Percentiles rank a stretch among this genome's conserved stretches.
These are phyloP conservation scores for Tricholoma flavovirens DNA, from an alignment of 768 basidiomycete genomes.

Conservation along the genomic window DNA sequence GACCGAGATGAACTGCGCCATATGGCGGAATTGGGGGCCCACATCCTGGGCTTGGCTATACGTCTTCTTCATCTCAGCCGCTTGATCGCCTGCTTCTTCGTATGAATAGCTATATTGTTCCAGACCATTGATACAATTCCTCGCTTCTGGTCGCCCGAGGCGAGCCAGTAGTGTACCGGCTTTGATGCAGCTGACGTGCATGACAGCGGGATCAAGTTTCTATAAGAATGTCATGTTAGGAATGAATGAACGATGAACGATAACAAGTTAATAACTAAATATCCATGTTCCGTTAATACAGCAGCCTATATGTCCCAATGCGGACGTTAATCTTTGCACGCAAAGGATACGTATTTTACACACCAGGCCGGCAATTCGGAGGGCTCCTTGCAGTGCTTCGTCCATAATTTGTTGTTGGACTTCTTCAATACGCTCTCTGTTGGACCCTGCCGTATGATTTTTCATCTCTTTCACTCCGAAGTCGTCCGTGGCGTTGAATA, in stretches of 20 bases:
- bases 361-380: constrained; percentile 86
- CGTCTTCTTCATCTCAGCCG: constrained; percentile 58
- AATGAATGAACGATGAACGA: neutral
- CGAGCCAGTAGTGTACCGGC: constrained; percentile 79
- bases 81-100: constrained; percentile 78
- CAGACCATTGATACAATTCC: constrained; percentile 78
- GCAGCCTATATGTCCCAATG: constrained; percentile 44
- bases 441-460: constrained; percentile 31
- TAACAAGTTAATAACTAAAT: constrained; percentile 51
- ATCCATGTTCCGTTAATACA: constrained; percentile 82
- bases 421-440: constrained; percentile 45
- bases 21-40: constrained; percentile 43
- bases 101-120: constrained; percentile 87
- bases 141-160: constrained; percentile 76
- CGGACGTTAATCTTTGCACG: constrained; percentile 1
- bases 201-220: constrained; percentile 82
- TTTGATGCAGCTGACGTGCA: constrained; percentile 82
- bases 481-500: constrained; percentile 80
- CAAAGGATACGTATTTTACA: constrained; percentile 21
- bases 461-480: constrained; percentile 77
- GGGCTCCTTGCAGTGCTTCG: constrained; percentile 79
- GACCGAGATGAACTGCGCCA: constrained; percentile 36
- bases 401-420: constrained; percentile 67
- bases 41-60: constrained; percentile 38
- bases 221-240: constrained; percentile 20